These are phyloP conservation scores for Nematocida ausubeli DNA, from an alignment of 371 early-diverging fungal genomes.

Conservation along the genomic window DNA sequence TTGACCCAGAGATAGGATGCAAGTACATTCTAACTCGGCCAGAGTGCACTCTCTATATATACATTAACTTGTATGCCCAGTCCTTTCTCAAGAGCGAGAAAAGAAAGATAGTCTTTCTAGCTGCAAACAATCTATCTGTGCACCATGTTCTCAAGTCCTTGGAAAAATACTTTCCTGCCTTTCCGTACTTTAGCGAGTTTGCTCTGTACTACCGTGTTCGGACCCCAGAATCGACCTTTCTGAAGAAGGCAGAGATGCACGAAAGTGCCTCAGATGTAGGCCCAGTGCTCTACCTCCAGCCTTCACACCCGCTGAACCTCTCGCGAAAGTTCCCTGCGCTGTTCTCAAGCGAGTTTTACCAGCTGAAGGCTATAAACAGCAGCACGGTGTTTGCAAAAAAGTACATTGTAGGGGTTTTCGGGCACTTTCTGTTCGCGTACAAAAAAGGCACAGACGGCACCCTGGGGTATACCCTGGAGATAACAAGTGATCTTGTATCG, in stretches of 20 bases:
- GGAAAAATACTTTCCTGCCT: constrained; percentile 9
- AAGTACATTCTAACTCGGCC: constrained; percentile 25
- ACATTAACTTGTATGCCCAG: constrained; percentile 11
- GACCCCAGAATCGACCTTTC: neutral
- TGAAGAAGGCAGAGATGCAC: neutral
- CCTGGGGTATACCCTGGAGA: constrained; percentile 17
- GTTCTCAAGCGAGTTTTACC: constrained; percentile 19
- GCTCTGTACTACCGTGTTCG: neutral
- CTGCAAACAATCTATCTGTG: neutral
- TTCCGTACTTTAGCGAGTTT: neutral
- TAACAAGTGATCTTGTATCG: constrained; percentile 10
- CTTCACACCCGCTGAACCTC: constrained; percentile 13
- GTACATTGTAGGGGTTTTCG: constrained; percentile 28
- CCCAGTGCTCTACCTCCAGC: constrained; percentile 24
- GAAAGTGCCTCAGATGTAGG: neutral
- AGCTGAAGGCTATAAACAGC: constrained; percentile 27
- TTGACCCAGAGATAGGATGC: neutral
- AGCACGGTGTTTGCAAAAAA: neutral
- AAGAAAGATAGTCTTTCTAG: neutral
- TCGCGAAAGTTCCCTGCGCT: neutral
- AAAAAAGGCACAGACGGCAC: constrained; percentile 3
- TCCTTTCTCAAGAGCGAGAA: neutral
- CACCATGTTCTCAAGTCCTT: neutral
- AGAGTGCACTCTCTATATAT: neutral
- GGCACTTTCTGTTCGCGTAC: constrained; percentile 34